Percentiles rank a stretch among this genome's conserved stretches.
Evolutionary conservation across 2,329 filamentous ascomycete genomes (phyloP).

Genomic region (Colletotrichum aenigma): DNA sequence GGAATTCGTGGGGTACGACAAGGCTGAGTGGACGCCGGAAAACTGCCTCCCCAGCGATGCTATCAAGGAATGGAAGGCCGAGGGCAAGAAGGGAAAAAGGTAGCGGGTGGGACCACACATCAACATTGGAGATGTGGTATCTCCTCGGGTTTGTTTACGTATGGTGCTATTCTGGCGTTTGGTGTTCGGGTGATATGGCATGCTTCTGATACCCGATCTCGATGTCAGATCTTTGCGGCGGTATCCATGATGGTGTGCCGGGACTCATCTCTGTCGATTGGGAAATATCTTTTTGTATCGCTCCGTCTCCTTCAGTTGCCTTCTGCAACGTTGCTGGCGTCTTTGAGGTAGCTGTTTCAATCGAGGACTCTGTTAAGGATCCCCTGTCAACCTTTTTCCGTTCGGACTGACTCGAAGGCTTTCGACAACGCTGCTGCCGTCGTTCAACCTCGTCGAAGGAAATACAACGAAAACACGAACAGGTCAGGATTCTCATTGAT

Average conservation of each 20-base stretch:
- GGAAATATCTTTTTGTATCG: not conserved
- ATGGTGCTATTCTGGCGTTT: not conserved
- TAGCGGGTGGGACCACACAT: not conserved
- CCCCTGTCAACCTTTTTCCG: not conserved
- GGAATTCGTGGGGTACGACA: not conserved
- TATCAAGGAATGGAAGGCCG: not conserved
- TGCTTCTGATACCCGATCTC: not conserved
- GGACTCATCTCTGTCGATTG: not conserved
- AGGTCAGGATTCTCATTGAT: not conserved
- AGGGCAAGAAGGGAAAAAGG: not conserved
- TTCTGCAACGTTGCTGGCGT: not conserved
- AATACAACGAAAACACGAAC: not conserved
- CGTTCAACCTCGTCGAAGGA: not conserved
- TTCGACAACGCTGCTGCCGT: not conserved
- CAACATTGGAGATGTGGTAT: not conserved
- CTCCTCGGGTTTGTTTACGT: not conserved
- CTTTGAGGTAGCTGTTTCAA: not conserved
- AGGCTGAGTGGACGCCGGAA: not conserved
- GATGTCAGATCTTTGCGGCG: not conserved
- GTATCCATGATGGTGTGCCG: not conserved
- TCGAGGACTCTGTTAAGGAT: not conserved
- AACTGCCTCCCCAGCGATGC: not conserved
- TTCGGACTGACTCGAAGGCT: not conserved
- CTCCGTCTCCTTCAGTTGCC: not conserved
- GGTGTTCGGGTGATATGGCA: not conserved